These are phyloP conservation scores for Coleophoma eucalyptorum DNA, from an alignment of 2,329 filamentous ascomycete species.

Conservation along the genomic window DNA sequence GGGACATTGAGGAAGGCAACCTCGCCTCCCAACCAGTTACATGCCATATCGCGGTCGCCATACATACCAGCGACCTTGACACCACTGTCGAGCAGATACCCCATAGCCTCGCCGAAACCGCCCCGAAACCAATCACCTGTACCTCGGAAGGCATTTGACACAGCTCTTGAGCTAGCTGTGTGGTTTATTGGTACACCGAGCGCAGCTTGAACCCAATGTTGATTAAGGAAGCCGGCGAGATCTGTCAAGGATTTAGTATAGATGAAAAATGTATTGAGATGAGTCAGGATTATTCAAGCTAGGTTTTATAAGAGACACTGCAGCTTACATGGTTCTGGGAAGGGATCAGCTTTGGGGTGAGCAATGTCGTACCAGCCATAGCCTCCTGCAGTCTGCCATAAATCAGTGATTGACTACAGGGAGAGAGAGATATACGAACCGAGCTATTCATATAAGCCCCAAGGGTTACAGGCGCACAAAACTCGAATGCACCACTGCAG, in stretches of 20 bases:
- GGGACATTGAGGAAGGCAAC: constrained; percentile 46
- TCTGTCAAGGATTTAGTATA: neutral
- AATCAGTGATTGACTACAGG: neutral
- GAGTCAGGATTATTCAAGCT: neutral
- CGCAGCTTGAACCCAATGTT: constrained; percentile 41
- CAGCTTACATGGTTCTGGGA: neutral
- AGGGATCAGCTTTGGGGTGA: constrained; percentile 7
- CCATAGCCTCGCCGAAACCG: constrained; percentile 53
- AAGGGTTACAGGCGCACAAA: too few relatives aligned
- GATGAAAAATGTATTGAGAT: neutral
- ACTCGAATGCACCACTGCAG: constrained; percentile 8
- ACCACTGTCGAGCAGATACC: constrained; percentile 52
- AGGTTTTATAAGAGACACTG: neutral
- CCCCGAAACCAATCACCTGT: constrained; percentile 58
- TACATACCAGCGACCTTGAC: constrained; percentile 69
- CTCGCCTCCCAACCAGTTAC: constrained; percentile 54
- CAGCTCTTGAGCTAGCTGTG: constrained; percentile 38
- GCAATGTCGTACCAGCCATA: constrained; percentile 18
- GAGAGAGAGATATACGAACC: neutral
- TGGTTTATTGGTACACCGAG: constrained; percentile 59
- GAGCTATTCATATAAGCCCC: neutral
- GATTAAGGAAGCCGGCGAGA: constrained; percentile 11
- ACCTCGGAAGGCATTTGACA: constrained; percentile 37
- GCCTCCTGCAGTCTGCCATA: neutral
- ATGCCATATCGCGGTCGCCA: constrained; percentile 56